Evolutionary conservation across 441 rosid species (phyloP).

Genomic region (Adansonia grandidieri): DNA sequence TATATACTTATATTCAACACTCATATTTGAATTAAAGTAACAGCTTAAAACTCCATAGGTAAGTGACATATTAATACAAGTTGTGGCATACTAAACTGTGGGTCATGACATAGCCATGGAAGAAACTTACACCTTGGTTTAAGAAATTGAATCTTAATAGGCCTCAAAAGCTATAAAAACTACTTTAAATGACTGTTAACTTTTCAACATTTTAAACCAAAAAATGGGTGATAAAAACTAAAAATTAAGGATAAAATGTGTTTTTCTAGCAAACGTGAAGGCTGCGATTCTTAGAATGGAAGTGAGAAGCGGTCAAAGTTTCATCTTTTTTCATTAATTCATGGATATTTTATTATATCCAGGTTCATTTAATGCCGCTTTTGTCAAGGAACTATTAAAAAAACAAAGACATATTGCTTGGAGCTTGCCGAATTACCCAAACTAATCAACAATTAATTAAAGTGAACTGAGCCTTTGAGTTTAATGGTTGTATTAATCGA

Average conservation of each 20-base stretch:
- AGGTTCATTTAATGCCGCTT: background rate
- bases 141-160: background rate
- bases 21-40: no score
- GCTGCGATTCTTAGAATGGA: background rate
- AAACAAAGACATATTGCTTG: background rate
- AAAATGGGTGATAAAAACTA: no score
- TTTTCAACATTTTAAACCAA: no score
- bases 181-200: background rate
- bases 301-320: background rate
- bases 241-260: no score
- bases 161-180: background rate
- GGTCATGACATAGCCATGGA: background rate
- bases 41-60: background rate
- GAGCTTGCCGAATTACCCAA: background rate
- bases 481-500: constrained; percentile 2
- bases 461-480: background rate
- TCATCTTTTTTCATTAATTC: background rate
- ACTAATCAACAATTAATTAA: background rate
- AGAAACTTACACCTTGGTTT: background rate
- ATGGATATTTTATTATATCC: background rate
- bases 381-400: background rate
- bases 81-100: background rate
- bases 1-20: no score
- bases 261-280: background rate
- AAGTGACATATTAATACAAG: background rate